Conservation (phyloP, 805 yeast species). For the Kuraishia molischiana region DNA sequence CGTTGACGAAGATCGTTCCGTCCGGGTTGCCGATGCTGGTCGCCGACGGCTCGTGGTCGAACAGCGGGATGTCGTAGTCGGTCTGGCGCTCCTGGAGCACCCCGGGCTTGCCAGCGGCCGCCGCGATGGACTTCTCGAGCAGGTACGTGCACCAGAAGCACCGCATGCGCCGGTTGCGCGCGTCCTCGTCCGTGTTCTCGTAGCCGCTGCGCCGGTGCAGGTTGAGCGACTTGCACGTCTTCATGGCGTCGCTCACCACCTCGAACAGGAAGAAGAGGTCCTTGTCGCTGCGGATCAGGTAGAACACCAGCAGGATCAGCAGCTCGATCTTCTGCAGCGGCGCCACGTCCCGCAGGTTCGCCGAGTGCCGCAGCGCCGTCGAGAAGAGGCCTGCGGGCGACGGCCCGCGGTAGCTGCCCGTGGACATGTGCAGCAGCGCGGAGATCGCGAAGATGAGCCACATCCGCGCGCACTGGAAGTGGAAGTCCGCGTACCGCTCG, state of each 20-base stretch:
- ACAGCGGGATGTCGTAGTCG: slow-evolving; percentile 37
- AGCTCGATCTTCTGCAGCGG: slow-evolving; percentile 42
- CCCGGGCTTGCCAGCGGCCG: slow-evolving; percentile 52
- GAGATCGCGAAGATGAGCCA: slow-evolving; percentile 44
- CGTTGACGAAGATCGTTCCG: slow-evolving; percentile 39
- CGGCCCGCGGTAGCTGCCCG: slow-evolving; percentile 46
- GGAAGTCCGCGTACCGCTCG: slow-evolving; percentile 30
- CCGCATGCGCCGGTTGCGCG: slow-evolving; percentile 33
- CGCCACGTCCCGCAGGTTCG: slow-evolving; percentile 29
- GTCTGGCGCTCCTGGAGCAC: slow-evolving; percentile 41
- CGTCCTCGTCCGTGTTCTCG: slow-evolving; percentile 13
- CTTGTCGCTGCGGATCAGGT: slow-evolving; percentile 50
- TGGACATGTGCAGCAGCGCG: slow-evolving; percentile 41
- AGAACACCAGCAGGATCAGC: slow-evolving; percentile 39
- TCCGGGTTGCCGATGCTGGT: slow-evolving; percentile 21
- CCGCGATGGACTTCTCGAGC: slow-evolving; percentile 51
- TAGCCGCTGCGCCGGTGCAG: slow-evolving; percentile 28
- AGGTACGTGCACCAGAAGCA: slow-evolving; percentile 57
- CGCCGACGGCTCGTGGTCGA: slow-evolving; percentile 32
- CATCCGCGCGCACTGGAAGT: slow-evolving; percentile 45
- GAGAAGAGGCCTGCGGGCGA: slow-evolving; percentile 48
- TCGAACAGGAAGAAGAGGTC: slow-evolving; percentile 46
- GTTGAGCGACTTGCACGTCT: slow-evolving; percentile 26
- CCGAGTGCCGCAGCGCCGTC: slow-evolving; percentile 47
- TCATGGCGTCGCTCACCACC: slow-evolving; percentile 43